Percentiles rank a stretch among this genome's conserved stretches.
Conservation (phyloP, 306 rosid genomes). For the Dicorynia guianensis region DNA sequence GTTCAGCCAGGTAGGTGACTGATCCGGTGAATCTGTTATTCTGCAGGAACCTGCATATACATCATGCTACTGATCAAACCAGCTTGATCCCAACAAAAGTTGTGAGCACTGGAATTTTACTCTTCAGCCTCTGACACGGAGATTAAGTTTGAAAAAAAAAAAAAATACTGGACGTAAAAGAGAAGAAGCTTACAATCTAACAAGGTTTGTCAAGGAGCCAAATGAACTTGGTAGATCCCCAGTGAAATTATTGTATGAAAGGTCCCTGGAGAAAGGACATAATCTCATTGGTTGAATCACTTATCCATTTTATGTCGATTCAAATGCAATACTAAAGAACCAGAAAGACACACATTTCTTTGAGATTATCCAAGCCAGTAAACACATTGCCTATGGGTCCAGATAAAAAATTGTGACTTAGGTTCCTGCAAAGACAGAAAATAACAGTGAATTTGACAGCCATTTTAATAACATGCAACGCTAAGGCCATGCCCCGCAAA, state of each 20-base stretch:
- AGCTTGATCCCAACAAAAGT: constrained; percentile 23
- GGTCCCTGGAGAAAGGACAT: constrained; percentile 67
- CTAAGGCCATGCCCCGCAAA: background rate
- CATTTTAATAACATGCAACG: constrained; percentile 28
- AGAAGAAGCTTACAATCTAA: constrained; percentile 62
- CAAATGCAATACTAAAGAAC: constrained; percentile 30
- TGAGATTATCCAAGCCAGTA: constrained; percentile 71
- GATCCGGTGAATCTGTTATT: constrained; percentile 86
- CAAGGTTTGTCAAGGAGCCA: constrained; percentile 71
- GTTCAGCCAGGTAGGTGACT: constrained; percentile 78
- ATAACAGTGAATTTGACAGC: constrained; percentile 27
- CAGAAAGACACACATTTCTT: constrained; percentile 74
- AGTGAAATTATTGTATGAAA: constrained; percentile 76
- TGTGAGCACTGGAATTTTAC: background rate
- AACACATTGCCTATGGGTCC: constrained; percentile 91
- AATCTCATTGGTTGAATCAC: background rate
- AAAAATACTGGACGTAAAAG: background rate
- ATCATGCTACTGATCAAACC: constrained; percentile 26
- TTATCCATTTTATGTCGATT: constrained; percentile 33
- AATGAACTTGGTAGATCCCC: constrained; percentile 98
- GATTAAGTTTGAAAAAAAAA: constrained; percentile 25
- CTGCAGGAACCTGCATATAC: constrained; percentile 75
- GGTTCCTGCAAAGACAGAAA: constrained; percentile 67
- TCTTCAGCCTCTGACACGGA: background rate
- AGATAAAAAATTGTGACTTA: constrained; percentile 81